Percentiles rank a stretch among this genome's conserved stretches.
phyloP scores from a whole-genome alignment of 1,284 basidiomycete species.

The Ustilago bromivora region DNA sequence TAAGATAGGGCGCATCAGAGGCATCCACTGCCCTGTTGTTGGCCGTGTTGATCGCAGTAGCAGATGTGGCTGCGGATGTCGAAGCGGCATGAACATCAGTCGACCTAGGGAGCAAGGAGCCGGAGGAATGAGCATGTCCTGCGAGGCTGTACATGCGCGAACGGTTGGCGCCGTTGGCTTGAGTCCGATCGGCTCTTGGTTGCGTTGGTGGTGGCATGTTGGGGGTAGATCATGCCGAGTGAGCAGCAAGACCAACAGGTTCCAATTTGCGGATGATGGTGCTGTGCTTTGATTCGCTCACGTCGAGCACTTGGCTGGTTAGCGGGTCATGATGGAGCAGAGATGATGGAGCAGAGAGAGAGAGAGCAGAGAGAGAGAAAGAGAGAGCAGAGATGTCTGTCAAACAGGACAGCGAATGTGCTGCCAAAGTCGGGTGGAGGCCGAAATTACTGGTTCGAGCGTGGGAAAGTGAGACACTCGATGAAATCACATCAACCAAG shows the following conservation, averaged over 20 bases:
- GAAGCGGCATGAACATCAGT: constrained; percentile 40
- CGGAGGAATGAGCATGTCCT: constrained; percentile 49
- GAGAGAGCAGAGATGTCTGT: too few species aligned
- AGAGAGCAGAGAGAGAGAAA: not conserved
- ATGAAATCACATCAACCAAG: not conserved
- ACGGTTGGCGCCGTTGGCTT: constrained; percentile 17
- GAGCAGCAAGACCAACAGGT: not conserved
- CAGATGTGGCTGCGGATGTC: constrained; percentile 14
- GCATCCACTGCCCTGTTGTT: constrained; percentile 26
- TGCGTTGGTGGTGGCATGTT: constrained; percentile 28
- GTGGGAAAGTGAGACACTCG: not conserved
- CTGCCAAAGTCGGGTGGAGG: constrained; percentile 11
- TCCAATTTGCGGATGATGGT: too few species aligned
- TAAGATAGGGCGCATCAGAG: constrained; percentile 59
- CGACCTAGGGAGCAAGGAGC: constrained; percentile 42
- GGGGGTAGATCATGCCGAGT: constrained; percentile 18
- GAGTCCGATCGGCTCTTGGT: constrained; percentile 24
- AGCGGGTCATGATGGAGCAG: constrained; percentile 5
- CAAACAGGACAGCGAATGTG: too few species aligned
- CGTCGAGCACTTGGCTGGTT: not conserved
- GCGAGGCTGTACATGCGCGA: constrained; percentile 51
- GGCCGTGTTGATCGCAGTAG: not conserved
- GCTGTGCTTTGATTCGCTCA: not conserved
- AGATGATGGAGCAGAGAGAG: not conserved
- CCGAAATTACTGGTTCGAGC: constrained; percentile 14